Evolutionary conservation across 768 basidiomycete species (phyloP).

Genomic region (Amanita molliuscula): DNA sequence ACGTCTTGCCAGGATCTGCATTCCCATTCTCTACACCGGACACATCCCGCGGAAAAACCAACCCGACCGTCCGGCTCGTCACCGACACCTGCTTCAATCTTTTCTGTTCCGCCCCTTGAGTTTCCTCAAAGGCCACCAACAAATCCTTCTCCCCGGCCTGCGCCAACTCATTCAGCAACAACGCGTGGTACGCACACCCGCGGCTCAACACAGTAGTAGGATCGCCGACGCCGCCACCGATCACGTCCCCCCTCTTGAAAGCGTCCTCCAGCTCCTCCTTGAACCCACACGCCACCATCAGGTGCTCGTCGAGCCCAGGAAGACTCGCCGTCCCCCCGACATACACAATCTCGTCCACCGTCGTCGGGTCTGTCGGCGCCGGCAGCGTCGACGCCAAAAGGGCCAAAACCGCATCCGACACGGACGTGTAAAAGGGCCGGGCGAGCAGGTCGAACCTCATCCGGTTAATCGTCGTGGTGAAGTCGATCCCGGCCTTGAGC

Average conservation of each 20-base stretch:
- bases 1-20: conserved; percentile 13
- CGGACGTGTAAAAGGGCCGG: conserved; percentile 46
- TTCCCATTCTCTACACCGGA: conserved; percentile 18
- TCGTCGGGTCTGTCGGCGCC: conserved; percentile 42
- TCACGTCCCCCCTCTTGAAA: conserved; percentile 54
- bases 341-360: conserved; percentile 74
- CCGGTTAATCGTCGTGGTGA: conserved; percentile 52
- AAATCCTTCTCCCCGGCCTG: conserved; percentile 37
- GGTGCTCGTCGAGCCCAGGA: conserved; percentile 61
- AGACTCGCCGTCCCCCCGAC: conserved; percentile 67
- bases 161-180: conserved; percentile 40
- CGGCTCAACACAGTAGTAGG: conserved; percentile 70
- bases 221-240: conserved; percentile 66
- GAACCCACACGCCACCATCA: conserved; percentile 40
- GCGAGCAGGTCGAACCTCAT: conserved; percentile 58
- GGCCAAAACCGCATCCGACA: conserved; percentile 38
- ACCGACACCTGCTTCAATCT: conserved; percentile 33
- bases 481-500: conserved; percentile 89
- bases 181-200: conserved; percentile 71
- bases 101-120: conserved; percentile 16
- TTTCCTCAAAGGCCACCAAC: conserved; percentile 33
- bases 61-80: conserved; percentile 53
- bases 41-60: conserved; percentile 41
- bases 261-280: conserved; percentile 53
- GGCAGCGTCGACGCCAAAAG: conserved; percentile 37